A percentile compares a stretch with the other conserved stretches of the same genome.
These are phyloP conservation scores for Globisporangium camurandrum DNA, from an alignment of 352 stramenopile species.

Conservation along the genomic window DNA sequence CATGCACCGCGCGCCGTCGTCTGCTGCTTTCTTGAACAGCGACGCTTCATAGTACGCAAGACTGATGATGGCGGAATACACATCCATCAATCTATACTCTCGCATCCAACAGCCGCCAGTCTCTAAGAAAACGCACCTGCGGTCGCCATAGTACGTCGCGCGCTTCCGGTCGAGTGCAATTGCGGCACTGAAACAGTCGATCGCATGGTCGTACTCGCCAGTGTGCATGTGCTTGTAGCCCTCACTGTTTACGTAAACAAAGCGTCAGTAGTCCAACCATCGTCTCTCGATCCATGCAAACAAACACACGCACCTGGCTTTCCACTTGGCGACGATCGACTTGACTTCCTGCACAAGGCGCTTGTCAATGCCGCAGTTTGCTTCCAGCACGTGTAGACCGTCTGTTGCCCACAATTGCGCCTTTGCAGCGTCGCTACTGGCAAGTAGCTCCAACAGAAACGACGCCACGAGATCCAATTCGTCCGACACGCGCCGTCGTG, in stretches of 20 bases:
- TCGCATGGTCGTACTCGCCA: conserved; percentile 83
- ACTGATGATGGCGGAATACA: conserved; percentile 17
- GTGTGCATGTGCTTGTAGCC: conserved; percentile 89
- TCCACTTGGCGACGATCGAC: conserved; percentile 52
- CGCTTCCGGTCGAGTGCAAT: conserved; percentile 84
- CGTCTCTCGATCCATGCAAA: background rate
- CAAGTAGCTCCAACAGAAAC: conserved; percentile 41
- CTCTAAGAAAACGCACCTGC: conserved; percentile 37
- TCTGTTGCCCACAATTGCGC: conserved; percentile 28
- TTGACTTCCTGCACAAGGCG: conserved; percentile 57
- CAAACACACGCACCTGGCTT: conserved; percentile 15
- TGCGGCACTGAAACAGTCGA: conserved; percentile 91
- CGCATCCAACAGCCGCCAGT: background rate
- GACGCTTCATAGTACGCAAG: conserved; percentile 59
- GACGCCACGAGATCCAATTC: conserved; percentile 42
- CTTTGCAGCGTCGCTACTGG: conserved; percentile 33
- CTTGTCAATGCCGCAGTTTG: conserved; percentile 30
- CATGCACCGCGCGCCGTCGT: conserved; percentile 87
- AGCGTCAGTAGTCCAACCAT: background rate
- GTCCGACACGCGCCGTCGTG: conserved; percentile 19
- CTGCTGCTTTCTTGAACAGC: conserved; percentile 78
- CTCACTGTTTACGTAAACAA: no score
- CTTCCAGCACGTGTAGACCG: conserved; percentile 32
- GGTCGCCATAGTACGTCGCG: conserved; percentile 90
- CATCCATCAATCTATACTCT: conserved; percentile 1